Base-by-base conservation (phyloP, 2,329 filamentous ascomycete genomes). In the Hymenotorrendiella dingleyae region DNA sequence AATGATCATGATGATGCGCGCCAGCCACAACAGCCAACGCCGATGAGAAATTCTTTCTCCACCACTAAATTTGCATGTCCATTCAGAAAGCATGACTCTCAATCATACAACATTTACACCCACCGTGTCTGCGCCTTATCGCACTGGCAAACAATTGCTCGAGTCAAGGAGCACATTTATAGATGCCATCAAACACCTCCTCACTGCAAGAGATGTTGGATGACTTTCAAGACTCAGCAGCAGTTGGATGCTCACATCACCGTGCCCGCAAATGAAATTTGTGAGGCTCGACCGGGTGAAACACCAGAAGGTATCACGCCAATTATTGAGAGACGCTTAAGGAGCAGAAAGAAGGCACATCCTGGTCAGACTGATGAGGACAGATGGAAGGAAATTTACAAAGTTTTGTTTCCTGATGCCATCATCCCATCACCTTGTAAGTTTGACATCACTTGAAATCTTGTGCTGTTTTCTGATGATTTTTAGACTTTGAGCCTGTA, bases 31-130 rank as follows among this genome's bases (percentile, higher is more conserved):
- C n/a, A n/a, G n/a, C n/a, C n/a, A n/a, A n/a, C n/a, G n/a, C n/a
- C n/a, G n/a, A n/a, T n/a, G n/a, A n/a, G n/a, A n/a, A n/a, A n/a
- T n/a, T n/a, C n/a, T n/a, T n/a, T n/a, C n/a, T n/a, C n/a, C n/a
- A n/a, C n/a, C n/a, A n/a, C n/a, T n/a, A n/a, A 36, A 44, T 53
- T 48, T 35, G 48, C 46, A 7, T 54, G 50, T 22, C 50, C 52
- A 3, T 54, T 48, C 36, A 32, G 43, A 8, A 53, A 53, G 24
- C 35, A 49, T 22, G 40, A 53, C 35, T 22, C 48, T 10, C 39
- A 33, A 16, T 36, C 27, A n/a, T 54, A 50, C 27, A 48, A 40
- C 26, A 45, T 46, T 6, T 33, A 46, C 14, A 39, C 22, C 6
- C 30, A 44, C n/a, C 22, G 42, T 28, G 34, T 30, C n/a, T 54